Evolutionary conservation across 1,284 basidiomycete species (phyloP).

Genomic region (Farysia itapuensis): DNA sequence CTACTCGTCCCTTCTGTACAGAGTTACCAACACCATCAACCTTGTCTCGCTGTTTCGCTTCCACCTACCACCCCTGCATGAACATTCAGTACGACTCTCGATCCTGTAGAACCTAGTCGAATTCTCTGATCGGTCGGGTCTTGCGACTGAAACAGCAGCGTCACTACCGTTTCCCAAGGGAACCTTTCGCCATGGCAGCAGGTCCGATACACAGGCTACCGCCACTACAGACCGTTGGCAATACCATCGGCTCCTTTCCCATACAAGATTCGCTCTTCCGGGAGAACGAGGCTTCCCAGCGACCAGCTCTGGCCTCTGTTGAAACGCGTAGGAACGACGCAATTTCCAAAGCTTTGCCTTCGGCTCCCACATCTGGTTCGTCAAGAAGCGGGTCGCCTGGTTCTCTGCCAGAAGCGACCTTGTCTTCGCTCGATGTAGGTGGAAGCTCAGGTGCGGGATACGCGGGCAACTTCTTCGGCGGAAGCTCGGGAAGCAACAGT

Average conservation of each 20-base stretch:
- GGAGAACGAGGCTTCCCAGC: not conserved
- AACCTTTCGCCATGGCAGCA: too few relatives aligned
- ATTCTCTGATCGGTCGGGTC: too few relatives aligned
- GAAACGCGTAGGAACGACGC: conserved; percentile 15
- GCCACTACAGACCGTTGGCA: too few relatives aligned
- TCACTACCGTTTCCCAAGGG: too few relatives aligned
- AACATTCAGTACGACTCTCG: too few relatives aligned
- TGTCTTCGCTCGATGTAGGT: conserved; percentile 15
- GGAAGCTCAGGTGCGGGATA: conserved; percentile 16
- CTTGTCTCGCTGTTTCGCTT: too few relatives aligned
- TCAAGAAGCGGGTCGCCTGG: conserved; percentile 4
- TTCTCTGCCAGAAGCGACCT: conserved; percentile 4
- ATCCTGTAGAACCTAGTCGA: too few relatives aligned
- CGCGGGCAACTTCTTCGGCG: conserved; percentile 8
- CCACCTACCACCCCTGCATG: too few relatives aligned
- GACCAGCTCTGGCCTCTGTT: not conserved
- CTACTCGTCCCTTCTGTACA: too few relatives aligned
- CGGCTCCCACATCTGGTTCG: conserved; percentile 9
- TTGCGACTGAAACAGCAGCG: too few relatives aligned
- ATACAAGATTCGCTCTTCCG: conserved; percentile 30
- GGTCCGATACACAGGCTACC: too few relatives aligned
- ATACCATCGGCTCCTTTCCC: conserved; percentile 30
- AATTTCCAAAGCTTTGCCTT: conserved; percentile 16
- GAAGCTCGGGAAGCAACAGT: not conserved
- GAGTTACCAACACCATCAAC: too few relatives aligned